Evolutionary conservation across 2,329 filamentous ascomycete genomes (phyloP), one percentile per base, ranked within the genome.

Genomic region (Kalmusia sp.): DNA sequence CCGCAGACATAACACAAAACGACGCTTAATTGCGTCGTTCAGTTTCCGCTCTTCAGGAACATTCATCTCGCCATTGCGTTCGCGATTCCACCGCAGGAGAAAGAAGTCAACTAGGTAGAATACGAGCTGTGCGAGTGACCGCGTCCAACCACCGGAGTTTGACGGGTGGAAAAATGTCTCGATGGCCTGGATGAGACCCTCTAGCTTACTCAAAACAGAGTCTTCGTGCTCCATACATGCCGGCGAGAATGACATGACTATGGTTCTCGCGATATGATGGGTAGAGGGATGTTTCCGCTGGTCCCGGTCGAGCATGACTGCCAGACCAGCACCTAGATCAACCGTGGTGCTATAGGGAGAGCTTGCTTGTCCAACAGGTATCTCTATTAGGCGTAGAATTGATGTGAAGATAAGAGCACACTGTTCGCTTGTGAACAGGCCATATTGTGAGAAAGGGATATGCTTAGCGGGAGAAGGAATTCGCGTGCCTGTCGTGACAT

Each of bases 111-210:
- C 89, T 5, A 99, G 81, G 74, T 96, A 96, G 71, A 93, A 93
- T 4, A 95, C 91, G 49, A 99, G 82, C 74, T 98, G 93, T 3
- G 92, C 89, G 37, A 99, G 79, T 60, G 93, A 90, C 65, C 87
- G 92, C 1, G 93, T 96, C 95, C 95, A 99, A 12, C 80, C 80
- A 12, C 95, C 95, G 47, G 93, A 91, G 73, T 99, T 99, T 2
- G 95, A 99, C 2, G 95, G 95, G 67, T 99, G 95, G 80, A 97
- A 99, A 75, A 99, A 99, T 0, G 95, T 99, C 74, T 99, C 95
- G 40, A 98, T 89, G 2, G 93, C 95, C 73, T 98, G 90, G 62
- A 99, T 90, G 47, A 99, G 81, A 0, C 91, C 93, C 73, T 99
- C 93, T 4, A 99, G 83, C 60, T 90, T 91, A 28, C 89, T 86